Evolutionary conservation across 805 yeast genomes (phyloP).

Genomic region (Ascoidea asiatica): DNA sequence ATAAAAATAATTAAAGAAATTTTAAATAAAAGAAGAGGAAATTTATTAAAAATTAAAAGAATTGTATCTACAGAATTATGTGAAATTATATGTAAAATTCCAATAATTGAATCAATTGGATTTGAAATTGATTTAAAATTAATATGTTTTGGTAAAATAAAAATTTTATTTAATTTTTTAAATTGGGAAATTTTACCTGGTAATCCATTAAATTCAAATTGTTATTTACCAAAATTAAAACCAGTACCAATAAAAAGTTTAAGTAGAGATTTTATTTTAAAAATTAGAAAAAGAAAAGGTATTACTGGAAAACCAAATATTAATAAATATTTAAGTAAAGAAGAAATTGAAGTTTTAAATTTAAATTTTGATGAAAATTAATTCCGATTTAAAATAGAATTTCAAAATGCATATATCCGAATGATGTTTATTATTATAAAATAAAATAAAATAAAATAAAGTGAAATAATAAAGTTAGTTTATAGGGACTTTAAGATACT

Average conservation of each 20-base stretch:
- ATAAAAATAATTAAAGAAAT: conserved; percentile 34
- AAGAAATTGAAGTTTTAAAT: no score
- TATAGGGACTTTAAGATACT: no score
- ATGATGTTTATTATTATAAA: no score
- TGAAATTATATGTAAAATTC: conserved; percentile 50
- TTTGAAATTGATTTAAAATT: conserved; percentile 76
- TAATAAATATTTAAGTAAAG: conserved; percentile 18
- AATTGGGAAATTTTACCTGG: conserved; percentile 82
- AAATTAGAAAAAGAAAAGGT: conserved; percentile 84
- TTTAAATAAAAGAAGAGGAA: conserved; percentile 61
- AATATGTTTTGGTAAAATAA: conserved; percentile 66
- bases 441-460: no score
- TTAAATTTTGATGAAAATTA: no score
- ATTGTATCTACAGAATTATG: conserved; percentile 65
- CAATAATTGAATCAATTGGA: conserved; percentile 86
- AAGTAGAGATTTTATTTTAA: conserved; percentile 81
- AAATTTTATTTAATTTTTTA: conserved; percentile 50
- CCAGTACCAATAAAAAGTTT: conserved; percentile 60
- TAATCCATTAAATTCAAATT: conserved; percentile 66
- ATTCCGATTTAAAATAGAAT: no score
- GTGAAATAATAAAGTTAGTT: no score
- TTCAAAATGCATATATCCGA: no score
- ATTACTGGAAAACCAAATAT: conserved; percentile 56
- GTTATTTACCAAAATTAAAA: conserved; percentile 51
- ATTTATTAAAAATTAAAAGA: conserved; percentile 30